These are phyloP conservation scores for Closterium sp. DNA, from an alignment of 139 green algal species.

Conservation along the genomic window DNA sequence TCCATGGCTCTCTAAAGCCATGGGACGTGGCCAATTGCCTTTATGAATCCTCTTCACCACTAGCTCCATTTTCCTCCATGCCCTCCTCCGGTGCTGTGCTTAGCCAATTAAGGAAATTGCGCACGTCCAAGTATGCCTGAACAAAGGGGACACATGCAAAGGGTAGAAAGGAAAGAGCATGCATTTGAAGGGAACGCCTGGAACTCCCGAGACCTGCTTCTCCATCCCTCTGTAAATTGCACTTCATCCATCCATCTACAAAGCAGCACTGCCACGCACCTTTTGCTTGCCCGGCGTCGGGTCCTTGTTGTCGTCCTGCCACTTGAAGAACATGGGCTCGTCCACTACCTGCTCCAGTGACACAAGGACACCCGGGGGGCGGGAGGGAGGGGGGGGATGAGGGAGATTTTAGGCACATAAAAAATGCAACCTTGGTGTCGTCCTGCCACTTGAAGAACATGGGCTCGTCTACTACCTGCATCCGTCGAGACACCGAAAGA, in stretches of 20 bases:
- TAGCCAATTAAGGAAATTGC: not conserved
- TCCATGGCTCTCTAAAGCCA: not conserved
- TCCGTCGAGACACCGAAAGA: not conserved
- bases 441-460: too few relatives aligned
- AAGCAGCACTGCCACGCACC: not conserved
- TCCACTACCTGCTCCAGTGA: not conserved
- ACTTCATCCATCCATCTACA: not conserved
- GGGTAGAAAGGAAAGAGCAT: too few relatives aligned
- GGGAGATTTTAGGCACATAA: too few relatives aligned
- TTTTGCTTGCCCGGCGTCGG: not conserved
- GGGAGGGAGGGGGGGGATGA: not conserved
- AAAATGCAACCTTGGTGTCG: too few relatives aligned
- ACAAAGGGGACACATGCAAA: not conserved
- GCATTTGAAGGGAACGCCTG: too few relatives aligned
- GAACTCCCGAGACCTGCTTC: too few relatives aligned
- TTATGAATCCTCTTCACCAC: not conserved
- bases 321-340: not conserved
- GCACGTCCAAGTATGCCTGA: not conserved
- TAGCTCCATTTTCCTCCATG: not conserved
- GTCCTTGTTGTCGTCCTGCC: constrained; percentile 3
- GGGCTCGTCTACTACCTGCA: not conserved
- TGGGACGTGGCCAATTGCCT: not conserved
- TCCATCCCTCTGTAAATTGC: too few relatives aligned
- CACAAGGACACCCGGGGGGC: too few relatives aligned
- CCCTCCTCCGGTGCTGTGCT: not conserved